A percentile compares a stretch with the other conserved stretches of the same genome.
Evolutionary conservation across 768 basidiomycete species (phyloP).

Genomic region (Tulasnella sp.): DNA sequence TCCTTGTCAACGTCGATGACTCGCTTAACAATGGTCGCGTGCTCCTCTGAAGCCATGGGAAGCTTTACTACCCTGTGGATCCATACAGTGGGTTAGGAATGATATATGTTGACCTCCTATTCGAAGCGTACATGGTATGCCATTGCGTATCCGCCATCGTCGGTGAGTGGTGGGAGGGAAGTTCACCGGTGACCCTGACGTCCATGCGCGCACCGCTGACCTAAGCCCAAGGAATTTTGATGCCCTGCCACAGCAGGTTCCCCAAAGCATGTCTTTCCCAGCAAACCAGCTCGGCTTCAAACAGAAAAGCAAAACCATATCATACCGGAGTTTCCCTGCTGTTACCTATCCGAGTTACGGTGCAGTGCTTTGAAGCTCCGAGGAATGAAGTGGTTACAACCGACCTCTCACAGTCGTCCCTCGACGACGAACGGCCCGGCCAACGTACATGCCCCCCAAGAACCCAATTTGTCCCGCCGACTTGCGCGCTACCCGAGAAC

Average conservation of each 20-base stretch:
- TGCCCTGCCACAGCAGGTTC: background rate
- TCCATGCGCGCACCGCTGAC: background rate
- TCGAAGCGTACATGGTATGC: constrained; percentile 8
- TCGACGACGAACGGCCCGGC: background rate
- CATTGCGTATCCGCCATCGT: constrained; percentile 5
- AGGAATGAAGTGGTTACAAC: background rate
- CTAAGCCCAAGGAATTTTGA: background rate
- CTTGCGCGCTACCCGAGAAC: background rate
- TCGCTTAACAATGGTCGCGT: constrained; percentile 74
- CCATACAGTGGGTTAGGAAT: background rate
- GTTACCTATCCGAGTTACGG: background rate
- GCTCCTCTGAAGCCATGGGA: constrained; percentile 53
- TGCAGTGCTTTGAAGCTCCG: background rate
- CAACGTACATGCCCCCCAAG: background rate
- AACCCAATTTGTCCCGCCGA: background rate
- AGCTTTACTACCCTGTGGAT: background rate
- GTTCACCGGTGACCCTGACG: background rate
- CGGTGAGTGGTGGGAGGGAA: background rate
- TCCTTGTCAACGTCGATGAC: constrained; percentile 83
- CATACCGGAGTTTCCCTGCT: background rate
- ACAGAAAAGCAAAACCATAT: background rate
- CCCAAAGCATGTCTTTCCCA: background rate
- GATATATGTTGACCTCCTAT: background rate
- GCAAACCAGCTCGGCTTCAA: background rate
- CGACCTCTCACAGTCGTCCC: background rate